Conservation (phyloP, 164 flowering plant species). For the Vitis rupestris region DNA sequence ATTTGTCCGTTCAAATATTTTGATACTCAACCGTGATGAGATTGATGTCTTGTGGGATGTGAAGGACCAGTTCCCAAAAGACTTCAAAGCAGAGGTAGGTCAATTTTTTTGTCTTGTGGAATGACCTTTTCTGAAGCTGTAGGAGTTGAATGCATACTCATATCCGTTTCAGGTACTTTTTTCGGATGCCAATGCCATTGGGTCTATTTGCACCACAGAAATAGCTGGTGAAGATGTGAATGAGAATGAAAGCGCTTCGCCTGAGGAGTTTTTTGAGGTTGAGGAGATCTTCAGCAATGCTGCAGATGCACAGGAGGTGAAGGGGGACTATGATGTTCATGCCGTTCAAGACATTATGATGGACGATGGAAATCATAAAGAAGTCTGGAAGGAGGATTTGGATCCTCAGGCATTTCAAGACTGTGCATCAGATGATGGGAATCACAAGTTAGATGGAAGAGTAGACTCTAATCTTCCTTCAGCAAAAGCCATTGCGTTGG, state of each 20-base stretch:
- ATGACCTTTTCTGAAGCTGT: constrained; percentile 27
- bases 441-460: constrained; percentile 25
- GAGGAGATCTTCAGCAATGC: constrained; percentile 86
- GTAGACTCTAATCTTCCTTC: constrained; percentile 20
- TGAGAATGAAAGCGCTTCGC: constrained; percentile 54
- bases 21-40: constrained; percentile 72
- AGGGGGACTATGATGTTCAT: constrained; percentile 31
- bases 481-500: constrained; percentile 38
- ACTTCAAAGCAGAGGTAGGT: constrained; percentile 87
- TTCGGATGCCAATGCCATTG: constrained; percentile 60
- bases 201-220: constrained; percentile 45
- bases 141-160: constrained; percentile 41
- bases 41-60: constrained; percentile 82
- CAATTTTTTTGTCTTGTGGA: constrained; percentile 11
- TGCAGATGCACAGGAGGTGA: constrained; percentile 46
- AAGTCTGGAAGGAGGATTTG: constrained; percentile 38
- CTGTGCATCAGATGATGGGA: constrained; percentile 48
- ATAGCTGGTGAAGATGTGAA: constrained; percentile 46
- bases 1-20: constrained; percentile 64
- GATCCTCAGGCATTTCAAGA: constrained; percentile 47
- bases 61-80: constrained; percentile 71
- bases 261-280: constrained; percentile 93
- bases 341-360: constrained; percentile 12
- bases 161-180: constrained; percentile 79
- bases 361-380: constrained; percentile 27